phyloP scores from a whole-genome alignment of 768 basidiomycete genomes.

The Sporobolomyces roseus region DNA sequence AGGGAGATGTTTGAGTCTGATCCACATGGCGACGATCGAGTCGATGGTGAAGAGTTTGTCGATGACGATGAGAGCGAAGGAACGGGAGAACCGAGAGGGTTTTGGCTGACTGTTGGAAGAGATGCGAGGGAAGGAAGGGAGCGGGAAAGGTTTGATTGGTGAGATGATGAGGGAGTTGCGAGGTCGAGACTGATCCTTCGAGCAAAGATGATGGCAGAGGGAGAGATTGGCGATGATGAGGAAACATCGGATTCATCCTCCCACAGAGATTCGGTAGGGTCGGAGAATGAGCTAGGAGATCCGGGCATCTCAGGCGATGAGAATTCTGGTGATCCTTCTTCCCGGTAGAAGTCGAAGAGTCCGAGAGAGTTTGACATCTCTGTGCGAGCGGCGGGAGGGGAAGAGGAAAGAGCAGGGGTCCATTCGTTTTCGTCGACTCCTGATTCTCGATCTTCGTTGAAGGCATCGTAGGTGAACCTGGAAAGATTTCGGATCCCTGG shows the following conservation, averaged over 20 bases:
- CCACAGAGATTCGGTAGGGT: conserved; percentile 4
- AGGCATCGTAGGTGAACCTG: conserved; percentile 28
- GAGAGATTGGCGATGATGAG: background rate
- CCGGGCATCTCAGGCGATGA: conserved; percentile 11
- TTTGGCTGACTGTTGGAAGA: background rate
- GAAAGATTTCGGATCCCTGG: conserved; percentile 25
- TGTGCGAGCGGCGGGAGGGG: background rate
- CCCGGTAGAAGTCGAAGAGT: conserved; percentile 14
- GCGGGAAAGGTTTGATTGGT: conserved; percentile 19
- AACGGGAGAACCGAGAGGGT: conserved; percentile 9
- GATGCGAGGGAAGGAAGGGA: conserved; percentile 7
- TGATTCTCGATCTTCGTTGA: conserved; percentile 2
- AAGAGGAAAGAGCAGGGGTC: background rate
- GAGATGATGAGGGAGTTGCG: conserved; percentile 14
- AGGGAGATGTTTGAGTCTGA: conserved; percentile 5
- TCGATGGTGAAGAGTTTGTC: conserved; percentile 1
- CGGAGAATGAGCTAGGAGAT: conserved; percentile 10
- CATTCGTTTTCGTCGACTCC: conserved; percentile 3
- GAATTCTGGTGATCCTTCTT: conserved; percentile 5
- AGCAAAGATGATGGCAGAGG: conserved; percentile 20
- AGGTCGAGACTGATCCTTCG: conserved; percentile 18
- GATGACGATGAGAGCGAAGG: conserved; percentile 14
- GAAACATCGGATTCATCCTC: conserved; percentile 15
- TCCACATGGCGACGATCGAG: conserved; percentile 11
- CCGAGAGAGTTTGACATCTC: conserved; percentile 16